phyloP scores from a whole-genome alignment of 441 rosid genomes.

The Daphne laureola region DNA sequence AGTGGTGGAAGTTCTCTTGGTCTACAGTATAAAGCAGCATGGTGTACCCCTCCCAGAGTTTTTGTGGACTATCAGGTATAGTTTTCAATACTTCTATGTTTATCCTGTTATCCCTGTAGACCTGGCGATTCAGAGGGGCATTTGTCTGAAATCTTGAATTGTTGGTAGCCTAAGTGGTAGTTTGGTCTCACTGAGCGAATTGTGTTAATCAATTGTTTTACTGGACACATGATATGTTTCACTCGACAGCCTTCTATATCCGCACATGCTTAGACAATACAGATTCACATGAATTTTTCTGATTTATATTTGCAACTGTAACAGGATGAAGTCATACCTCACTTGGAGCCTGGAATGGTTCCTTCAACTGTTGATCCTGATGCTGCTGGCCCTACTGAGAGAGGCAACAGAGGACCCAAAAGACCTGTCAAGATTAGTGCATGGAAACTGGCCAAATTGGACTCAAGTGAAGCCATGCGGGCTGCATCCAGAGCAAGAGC shows the following conservation, averaged over 20 bases:
- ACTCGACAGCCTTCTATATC: too few species aligned
- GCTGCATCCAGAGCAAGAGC: constrained; percentile 76
- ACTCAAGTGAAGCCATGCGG: constrained; percentile 48
- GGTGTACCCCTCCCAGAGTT: constrained; percentile 84
- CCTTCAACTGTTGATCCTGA: constrained; percentile 75
- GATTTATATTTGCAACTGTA: constrained; percentile 11
- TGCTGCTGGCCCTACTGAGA: constrained; percentile 44
- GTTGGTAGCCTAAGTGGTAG: neutral
- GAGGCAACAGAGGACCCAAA: constrained; percentile 33
- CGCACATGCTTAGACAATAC: too few species aligned
- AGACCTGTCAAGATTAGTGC: constrained; percentile 50
- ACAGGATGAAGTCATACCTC: constrained; percentile 70
- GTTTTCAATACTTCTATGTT: neutral
- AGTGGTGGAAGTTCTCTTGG: constrained; percentile 75
- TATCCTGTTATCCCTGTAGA: neutral
- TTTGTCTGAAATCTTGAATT: neutral
- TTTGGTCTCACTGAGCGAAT: neutral
- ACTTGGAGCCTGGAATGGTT: constrained; percentile 69
- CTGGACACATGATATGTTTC: too few species aligned
- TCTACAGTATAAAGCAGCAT: constrained; percentile 56
- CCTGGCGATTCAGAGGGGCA: neutral
- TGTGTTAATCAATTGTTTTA: neutral
- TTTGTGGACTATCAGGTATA: constrained; percentile 74
- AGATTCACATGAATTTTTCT: constrained; percentile 1
- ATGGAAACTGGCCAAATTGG: constrained; percentile 66